Evolutionary conservation across 306 rosid species (phyloP).

Genomic region (Corylus heterophylla): DNA sequence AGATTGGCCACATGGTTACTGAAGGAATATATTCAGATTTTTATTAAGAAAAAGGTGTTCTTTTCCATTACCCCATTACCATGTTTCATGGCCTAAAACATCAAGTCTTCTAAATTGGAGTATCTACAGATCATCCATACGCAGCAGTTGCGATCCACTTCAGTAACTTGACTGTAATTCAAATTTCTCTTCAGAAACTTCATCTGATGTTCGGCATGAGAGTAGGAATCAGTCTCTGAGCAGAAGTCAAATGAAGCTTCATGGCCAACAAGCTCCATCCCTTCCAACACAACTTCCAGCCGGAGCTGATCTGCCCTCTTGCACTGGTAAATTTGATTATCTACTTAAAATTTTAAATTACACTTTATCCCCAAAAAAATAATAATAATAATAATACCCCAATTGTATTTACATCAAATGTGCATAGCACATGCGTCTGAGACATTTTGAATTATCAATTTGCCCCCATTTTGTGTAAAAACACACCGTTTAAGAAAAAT

Average conservation of each 20-base stretch:
- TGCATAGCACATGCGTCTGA: no score
- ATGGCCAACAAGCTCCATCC: constrained; percentile 46
- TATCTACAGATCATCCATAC: constrained; percentile 14
- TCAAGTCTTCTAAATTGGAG: constrained; percentile 18
- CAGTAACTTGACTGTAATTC: constrained; percentile 18
- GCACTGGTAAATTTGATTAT: constrained; percentile 54
- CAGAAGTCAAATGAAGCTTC: constrained; percentile 52
- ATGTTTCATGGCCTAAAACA: neutral
- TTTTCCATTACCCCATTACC: neutral
- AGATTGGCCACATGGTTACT: neutral
- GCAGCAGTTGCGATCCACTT: constrained; percentile 16
- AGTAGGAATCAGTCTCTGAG: constrained; percentile 57
- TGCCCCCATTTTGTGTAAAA: no score
- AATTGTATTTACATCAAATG: no score
- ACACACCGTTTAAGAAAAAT: no score
- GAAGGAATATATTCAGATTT: neutral
- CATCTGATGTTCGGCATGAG: constrained; percentile 51
- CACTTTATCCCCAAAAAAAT: no score
- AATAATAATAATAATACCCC: no score
- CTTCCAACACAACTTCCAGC: constrained; percentile 91
- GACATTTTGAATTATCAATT: no score
- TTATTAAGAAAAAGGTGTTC: neutral
- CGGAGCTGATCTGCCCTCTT: constrained; percentile 86
- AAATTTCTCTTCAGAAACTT: constrained; percentile 49
- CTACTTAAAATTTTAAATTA: neutral